Base-by-base conservation (phyloP, 75 land plant genomes). In the Cryptomeria japonica region DNA sequence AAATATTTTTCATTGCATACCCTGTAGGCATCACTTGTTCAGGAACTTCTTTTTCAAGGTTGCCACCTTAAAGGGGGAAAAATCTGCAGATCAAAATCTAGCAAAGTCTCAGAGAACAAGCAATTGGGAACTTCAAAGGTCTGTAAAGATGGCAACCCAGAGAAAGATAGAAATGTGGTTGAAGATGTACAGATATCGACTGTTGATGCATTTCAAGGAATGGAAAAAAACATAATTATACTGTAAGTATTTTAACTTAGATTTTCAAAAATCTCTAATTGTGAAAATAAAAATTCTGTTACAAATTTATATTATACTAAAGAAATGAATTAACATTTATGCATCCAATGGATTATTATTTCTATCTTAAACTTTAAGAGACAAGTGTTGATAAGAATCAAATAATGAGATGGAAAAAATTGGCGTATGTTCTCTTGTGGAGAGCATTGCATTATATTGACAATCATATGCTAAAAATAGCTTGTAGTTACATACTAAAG, bases 151-250 rank as follows among this genome's bases (percentile, higher is more conserved):
- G 39, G 12, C 15, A 36, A 72, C n/a, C 41, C 31, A 44, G 55
- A 19, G 42, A 86, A 86, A 72, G 55, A 72, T 80, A 86, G 53
- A 37, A 28, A 88, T 31, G 6, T 75, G 13, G 55, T 86, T 88
- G 55, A 18, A 22, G 84, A 90, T 46, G 79, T 90, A 39, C 88
- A 90, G 61, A 85, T 90, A 46, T 90, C 90, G 11, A 90, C 90
- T 42, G 90, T 90, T 25, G 90, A 90, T 72, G 89, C 90, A 79
- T 90, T 90, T 88, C 90, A 90, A 56, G 90, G 90, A 39, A 83
- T 90, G 88, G 90, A 90, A 37, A 90, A 90, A 88, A 82, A 88
- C 55, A 87, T 90, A 25, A 90, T 90, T 58, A 64, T 90, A 68
- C 72, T 90, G 89, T 89, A 72, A 89, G 90, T 64, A 55, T 70